Base-by-base conservation (phyloP, 257 asterid species). In the Salvia rosmarinus region DNA sequence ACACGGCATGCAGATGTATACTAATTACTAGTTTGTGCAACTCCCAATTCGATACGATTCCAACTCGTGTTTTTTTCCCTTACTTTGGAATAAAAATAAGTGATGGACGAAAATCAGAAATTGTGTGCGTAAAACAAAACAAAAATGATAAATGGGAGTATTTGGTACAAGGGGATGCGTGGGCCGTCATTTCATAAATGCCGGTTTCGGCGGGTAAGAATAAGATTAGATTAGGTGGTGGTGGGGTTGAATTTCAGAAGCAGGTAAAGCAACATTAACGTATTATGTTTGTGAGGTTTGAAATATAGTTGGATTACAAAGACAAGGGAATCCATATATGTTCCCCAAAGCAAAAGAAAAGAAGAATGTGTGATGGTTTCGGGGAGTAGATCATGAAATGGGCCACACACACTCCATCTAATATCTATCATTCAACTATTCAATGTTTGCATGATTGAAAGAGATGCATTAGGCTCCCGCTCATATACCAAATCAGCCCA, bases 171-270 rank as follows among this genome's bases (percentile, higher is more conserved):
- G 20, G 17, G 46, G 25, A 2, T n/a, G n/a, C n/a, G n/a, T 11
- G 44, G 16, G 23, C 43, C 63, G n/a, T 2, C 44, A 44, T 20
- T 51, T 69, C 52, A 54, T 51, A 61, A 70, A 34, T n/a, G 58
- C 46, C 54, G 6, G 39, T 63, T 64, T 19, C 30, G 43, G 72
- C 68, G 56, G 82, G 78, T 73, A 73, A 71, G 70, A 66, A 47
- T 70, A 70, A 12, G 28, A 4, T 28, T 1, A 28, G 32, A 28
- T 28, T 28, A 28, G 32, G 32, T 3, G 32, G 32, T 28, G 32
- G 32, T 28, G 32, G n/a, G n/a, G n/a, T n/a, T n/a, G n/a, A n/a
- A n/a, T n/a, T n/a, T n/a, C n/a, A n/a, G 1, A 28, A 28, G 32
- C 3, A 28, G 32, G 32, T 28, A 28, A 28, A 28, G 32, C 32